Evolutionary conservation across 2,329 filamentous ascomycete genomes (phyloP).

Genomic region (Verticillium alfalfae): DNA sequence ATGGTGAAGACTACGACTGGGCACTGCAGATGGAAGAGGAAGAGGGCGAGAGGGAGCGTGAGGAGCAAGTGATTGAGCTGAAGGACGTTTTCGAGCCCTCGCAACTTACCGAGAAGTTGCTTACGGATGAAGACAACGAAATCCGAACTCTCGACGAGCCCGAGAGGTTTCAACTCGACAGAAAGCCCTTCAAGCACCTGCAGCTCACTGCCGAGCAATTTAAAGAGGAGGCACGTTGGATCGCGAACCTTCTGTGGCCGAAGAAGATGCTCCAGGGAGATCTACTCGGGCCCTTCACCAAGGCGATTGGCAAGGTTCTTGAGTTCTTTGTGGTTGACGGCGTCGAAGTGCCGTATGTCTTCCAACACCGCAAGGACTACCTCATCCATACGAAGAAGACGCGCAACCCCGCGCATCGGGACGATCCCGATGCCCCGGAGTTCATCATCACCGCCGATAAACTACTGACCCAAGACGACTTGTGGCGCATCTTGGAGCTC

Average conservation of each 20-base stretch:
- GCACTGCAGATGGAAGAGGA: conserved; percentile 84
- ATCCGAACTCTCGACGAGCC: conserved; percentile 88
- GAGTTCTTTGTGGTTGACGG: conserved; percentile 94
- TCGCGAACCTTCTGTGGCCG: conserved; percentile 81
- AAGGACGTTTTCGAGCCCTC: conserved; percentile 99
- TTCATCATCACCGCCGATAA: conserved; percentile 78
- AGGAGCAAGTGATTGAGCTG: conserved; percentile 81
- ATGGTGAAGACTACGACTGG: conserved; percentile 94
- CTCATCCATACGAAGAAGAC: conserved; percentile 81
- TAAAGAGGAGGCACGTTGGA: conserved; percentile 87
- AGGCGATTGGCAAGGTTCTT: conserved; percentile 83
- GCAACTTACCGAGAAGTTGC: conserved; percentile 85
- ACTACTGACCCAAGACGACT: conserved; percentile 82
- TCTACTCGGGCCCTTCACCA: conserved; percentile 76
- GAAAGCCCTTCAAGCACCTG: conserved; percentile 80
- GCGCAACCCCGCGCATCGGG: conserved; percentile 50
- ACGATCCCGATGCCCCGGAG: conserved; percentile 66
- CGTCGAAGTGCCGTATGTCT: conserved; percentile 94
- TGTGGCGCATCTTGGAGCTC: conserved; percentile 92
- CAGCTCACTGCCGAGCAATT: conserved; percentile 79
- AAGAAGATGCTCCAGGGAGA: conserved; percentile 73
- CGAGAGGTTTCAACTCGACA: conserved; percentile 88
- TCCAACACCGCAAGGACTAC: conserved; percentile 97
- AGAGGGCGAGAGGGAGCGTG: conserved; percentile 70
- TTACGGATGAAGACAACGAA: conserved; percentile 90